These are phyloP conservation scores for Phanerochaete sordida DNA, from an alignment of 768 basidiomycete genomes.

Conservation along the genomic window DNA sequence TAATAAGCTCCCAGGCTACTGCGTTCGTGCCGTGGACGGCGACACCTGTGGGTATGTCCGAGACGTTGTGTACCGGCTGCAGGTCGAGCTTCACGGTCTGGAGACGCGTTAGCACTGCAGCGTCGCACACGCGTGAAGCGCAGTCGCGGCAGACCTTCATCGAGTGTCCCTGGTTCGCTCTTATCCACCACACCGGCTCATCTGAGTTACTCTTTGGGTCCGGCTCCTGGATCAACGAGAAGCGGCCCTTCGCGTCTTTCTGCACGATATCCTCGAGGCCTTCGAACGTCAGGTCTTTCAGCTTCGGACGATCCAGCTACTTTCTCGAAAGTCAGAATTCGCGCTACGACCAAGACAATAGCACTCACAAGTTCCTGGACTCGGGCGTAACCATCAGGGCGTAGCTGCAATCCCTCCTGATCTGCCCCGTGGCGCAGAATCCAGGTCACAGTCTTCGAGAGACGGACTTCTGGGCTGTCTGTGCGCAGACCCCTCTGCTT, in stretches of 20 bases:
- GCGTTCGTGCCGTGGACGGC: conserved; percentile 81
- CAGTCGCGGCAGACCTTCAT: conserved; percentile 48
- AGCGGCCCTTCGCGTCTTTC: conserved; percentile 65
- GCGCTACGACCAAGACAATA: background rate
- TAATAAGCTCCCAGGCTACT: conserved; percentile 67
- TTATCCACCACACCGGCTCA: conserved; percentile 72
- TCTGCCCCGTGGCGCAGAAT: conserved; percentile 88
- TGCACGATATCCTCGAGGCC: conserved; percentile 61
- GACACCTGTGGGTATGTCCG: conserved; percentile 64
- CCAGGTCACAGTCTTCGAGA: conserved; percentile 89
- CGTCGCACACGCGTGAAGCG: no score
- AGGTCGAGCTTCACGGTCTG: conserved; percentile 72
- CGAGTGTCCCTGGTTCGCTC: conserved; percentile 90
- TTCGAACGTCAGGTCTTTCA: conserved; percentile 55
- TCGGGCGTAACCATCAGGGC: conserved; percentile 81
- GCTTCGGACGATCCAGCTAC: conserved; percentile 68
- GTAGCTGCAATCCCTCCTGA: conserved; percentile 69
- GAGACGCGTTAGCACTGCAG: background rate
- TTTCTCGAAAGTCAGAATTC: conserved; percentile 3
- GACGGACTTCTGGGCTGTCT: conserved; percentile 64
- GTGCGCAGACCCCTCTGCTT: conserved; percentile 56
- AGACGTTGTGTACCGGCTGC: conserved; percentile 47
- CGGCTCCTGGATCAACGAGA: conserved; percentile 52
- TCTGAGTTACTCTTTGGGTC: conserved; percentile 25
- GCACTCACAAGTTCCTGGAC: conserved; percentile 80